Base-by-base conservation (phyloP, 2,329 filamentous ascomycete genomes). In the Trichoderma arundinaceum region DNA sequence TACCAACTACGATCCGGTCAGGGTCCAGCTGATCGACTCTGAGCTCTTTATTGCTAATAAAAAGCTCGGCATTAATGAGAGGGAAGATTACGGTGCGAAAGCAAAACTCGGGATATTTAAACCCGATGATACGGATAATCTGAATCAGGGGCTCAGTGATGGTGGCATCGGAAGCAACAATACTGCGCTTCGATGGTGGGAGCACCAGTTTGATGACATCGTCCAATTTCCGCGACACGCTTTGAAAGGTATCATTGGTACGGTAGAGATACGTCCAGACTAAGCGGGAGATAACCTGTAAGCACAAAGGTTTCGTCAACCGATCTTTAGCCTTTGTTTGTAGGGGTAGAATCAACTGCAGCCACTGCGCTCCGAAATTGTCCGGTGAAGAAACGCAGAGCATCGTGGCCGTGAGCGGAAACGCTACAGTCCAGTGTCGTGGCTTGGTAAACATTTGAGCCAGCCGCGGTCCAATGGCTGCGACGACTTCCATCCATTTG, bases 1-100 rank as follows among this genome's bases (percentile, higher is more conserved):
- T 99, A 2, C 94, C 95, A 71, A 99, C 91, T n/a, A 98, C 94
- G 80, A 97, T 96, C 72, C 92, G 90, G 74, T 99, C 96, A 0
- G 96, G 95, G 68, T 99, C 95, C 68, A 99, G 84, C 73, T 96
- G 92, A 74, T 98, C 95, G 33, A 97, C 91, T 74, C 88, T 93
- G 48, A 95, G 80, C 51, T 97, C 92, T 72, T 89, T 84, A 69
- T 92, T 82, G 17, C 88, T 87, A 33, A 86, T 83, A 74, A 97
- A 95, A n/a, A 93, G 82, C 60, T 97, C 94, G 1, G 93, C 92
- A 74, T 96, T 97, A 74, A 99, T 91, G 43, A 99, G 81, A 3
- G 94, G 95, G 72, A 97, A 98, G n/a, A 99, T 92, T 69, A 98
- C 91, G 53, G 84, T 92, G 70, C 90, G 87, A 77, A 98, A 97